Base-by-base conservation (phyloP, 2,329 filamentous ascomycete genomes). In the Biscogniauxia marginata region DNA sequence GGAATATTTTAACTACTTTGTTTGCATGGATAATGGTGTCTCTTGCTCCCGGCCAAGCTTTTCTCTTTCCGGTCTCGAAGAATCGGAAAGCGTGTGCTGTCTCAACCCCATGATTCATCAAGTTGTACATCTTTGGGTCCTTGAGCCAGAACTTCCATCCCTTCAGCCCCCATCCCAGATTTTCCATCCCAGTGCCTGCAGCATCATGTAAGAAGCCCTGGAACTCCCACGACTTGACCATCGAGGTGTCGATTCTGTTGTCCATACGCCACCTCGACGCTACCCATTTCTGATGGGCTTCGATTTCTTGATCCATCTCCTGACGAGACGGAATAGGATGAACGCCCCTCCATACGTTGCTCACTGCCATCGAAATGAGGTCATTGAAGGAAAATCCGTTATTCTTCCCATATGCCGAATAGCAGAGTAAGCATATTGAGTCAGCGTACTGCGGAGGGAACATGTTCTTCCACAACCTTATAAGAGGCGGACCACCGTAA, bases 131-230 rank as follows among this genome's bases (percentile, higher is more conserved):
- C 55, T 65, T 65, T 23, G 67, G 67, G 44, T 77, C 71, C 45
- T 59, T 59, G 47, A 71, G 64, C 74, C 75, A 77, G 43, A 76
- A 75, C 46, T 66, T 65, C 77, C 77, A 79, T 0, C 74, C 75
- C 16, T 67, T 67, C 66, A 60, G 68, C 1, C 74, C 74, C 68
- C 74, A 77, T 0, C 74, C 72, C 1, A 79, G 53, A 9, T 74
- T 72, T 56, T 77, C 72, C 58, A 77, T 70, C 0, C 76, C 73
- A 0, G 74, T 77, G 1, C 76, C 76, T 0, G 74, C 75, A 6
- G 75, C 64, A 6, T 70, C 57, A 48, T 78, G 70, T 49, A 76
- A 62, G 47, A 70, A 75, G 0, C 57, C 60, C 13, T 74, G 67
- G 57, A 71, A 75, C 16, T 70, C 67, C 50, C 63, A 71, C n/a